Base-by-base conservation (phyloP, 441 rosid genomes). In the Hura crepitans region DNA sequence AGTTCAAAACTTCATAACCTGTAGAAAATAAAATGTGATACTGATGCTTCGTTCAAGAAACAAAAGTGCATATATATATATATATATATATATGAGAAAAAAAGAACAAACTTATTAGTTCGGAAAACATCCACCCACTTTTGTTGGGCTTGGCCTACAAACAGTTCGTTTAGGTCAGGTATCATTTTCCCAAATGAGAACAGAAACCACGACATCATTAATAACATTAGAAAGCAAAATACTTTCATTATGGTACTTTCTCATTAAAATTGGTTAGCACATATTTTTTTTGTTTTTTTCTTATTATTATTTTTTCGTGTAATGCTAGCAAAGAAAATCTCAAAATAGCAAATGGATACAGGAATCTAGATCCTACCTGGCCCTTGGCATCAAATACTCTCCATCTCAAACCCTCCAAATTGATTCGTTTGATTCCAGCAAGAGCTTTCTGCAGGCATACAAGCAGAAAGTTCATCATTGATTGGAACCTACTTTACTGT, bases 351-450 rank as follows among this genome's bases (percentile, higher is more conserved):
- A 42, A 70, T 45, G 35, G n/a, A 61, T 17, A 62, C 31, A 49
- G n/a, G 65, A 59, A 46, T 0, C 45, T 0, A 64, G 6, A 33
- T 53, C 68, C 62, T 46, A 96, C 99, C 93, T 96, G 97, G 84
- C 92, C 97, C 81, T 87, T 91, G 56, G 99, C 98, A 90, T 93
- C 99, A 73, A 93, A 96, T 8, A 96, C 97, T 76, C 87, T 85
- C 98, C 98, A 93, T 11, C 96, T 82, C 68, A 93, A 85, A 68
- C 99, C 99, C 64, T 93, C 99, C 51, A 96, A 84, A 80, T 90
- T 82, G 75, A 93, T 96, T 67, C 97, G 91, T 83, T 82, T 87
- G 65, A 96, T 80, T 49, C 98, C 99, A 67, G 99, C 97, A 78
- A 90, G 81, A 53, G 97, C 98, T 90, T 83, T 93, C 99, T 96